phyloP scores from a whole-genome alignment of 495 filamentous ascomycete genomes.

The Aspergillus diversus region DNA sequence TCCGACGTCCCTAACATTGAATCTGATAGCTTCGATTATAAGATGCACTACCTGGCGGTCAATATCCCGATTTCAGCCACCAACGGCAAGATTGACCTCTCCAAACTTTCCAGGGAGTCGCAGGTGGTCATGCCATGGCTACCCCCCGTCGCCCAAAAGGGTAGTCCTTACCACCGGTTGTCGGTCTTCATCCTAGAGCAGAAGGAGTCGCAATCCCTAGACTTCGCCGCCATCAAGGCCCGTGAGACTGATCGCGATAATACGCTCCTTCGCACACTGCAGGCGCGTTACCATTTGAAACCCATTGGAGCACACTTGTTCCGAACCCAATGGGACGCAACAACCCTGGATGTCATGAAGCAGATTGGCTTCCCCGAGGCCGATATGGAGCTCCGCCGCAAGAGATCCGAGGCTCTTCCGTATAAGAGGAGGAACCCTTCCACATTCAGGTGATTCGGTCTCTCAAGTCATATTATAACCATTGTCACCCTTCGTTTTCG shows the following conservation, averaged over 20 bases:
- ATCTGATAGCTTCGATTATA: slow-evolving; percentile 74
- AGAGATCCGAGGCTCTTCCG: slow-evolving; percentile 62
- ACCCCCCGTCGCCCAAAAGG: slow-evolving; percentile 85
- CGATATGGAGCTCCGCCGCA: slow-evolving; percentile 82
- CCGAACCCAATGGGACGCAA: slow-evolving; percentile 86
- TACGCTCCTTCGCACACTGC: slow-evolving; percentile 73
- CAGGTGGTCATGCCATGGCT: slow-evolving; percentile 80
- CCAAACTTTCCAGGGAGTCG: slow-evolving; percentile 53
- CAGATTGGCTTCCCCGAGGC: slow-evolving; percentile 71
- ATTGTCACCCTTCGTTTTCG: background rate
- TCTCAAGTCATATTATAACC: background rate
- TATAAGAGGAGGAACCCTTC: slow-evolving; percentile 59
- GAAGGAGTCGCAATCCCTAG: slow-evolving; percentile 59
- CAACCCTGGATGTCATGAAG: slow-evolving; percentile 83
- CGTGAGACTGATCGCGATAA: slow-evolving; percentile 58
- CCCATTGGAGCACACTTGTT: slow-evolving; percentile 86
- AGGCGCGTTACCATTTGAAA: slow-evolving; percentile 65
- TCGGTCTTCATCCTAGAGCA: slow-evolving; percentile 84
- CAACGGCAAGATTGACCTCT: slow-evolving; percentile 54
- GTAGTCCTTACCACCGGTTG: slow-evolving; percentile 87
- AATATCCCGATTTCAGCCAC: slow-evolving; percentile 65
- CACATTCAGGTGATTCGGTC: slow-evolving; percentile 40
- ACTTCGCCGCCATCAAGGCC: slow-evolving; percentile 61
- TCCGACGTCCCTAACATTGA: slow-evolving; percentile 84
- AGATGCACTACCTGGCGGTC: slow-evolving; percentile 82